Base-by-base conservation (phyloP, 768 basidiomycete species). In the Boletus patriciae region DNA sequence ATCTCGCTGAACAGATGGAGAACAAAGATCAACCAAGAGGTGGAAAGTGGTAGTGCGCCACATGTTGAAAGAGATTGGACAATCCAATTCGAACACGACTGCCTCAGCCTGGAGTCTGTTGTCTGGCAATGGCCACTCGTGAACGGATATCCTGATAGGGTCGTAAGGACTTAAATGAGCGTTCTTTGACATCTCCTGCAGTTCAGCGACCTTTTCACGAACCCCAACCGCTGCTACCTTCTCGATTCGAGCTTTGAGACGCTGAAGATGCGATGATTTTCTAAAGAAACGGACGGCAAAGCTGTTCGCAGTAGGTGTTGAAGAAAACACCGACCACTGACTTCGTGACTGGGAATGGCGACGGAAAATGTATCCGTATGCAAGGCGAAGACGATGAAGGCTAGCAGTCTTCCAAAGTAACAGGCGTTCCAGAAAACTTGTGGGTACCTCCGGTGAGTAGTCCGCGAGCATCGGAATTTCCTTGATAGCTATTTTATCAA, bases 101-200 rank as follows among this genome's bases (percentile, higher is more conserved):
- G 61, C 60, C 50, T 73, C 65, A 0, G 70, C 69, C 9, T 48
- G 25, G 5, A 62, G 10, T 29, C 31, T 31, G 31, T 31, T 11
- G 3, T 11, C 7, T 18, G 23, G 78, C 36, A 82, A 59, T 0
- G 80, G 81, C 79, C 78, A 79, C 52, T 82, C 81, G 38, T 78
- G 68, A 5, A 77, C 62, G 1, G 23, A 1, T 27, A 82, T 80
- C 0, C 62, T 29, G 8, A 29, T 29, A 29, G 29, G 29, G 29
- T 29, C 29, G 29, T 29, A 29, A 29, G 29, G 29, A 29, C 29
- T 29, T 29, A 29, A 29, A 29, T 29, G 29, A 9, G 29, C 29
- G 29, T 29, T 9, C 29, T 8, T 29, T 29, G 29, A 29, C 29
- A 29, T 29, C 43, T 66, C 15, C n/a, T 38, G 19, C 15, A 78